Percentiles rank a stretch among this genome's conserved stretches.
Conservation (phyloP, 2,329 filamentous ascomycete species). For the Lecanicillium sp. region DNA sequence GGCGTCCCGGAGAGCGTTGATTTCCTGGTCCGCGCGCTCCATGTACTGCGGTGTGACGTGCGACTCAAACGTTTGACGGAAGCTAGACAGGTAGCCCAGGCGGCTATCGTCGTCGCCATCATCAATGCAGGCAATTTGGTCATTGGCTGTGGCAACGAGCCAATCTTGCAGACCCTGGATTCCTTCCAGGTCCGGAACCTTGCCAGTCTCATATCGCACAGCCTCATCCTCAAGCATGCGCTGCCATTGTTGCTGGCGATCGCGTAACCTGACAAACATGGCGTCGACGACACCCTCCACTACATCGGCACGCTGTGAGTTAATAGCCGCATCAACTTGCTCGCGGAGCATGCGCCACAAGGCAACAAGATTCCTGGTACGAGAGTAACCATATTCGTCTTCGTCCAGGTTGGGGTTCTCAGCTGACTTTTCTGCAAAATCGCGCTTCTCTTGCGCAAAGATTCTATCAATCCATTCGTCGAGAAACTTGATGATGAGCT, state of each 20-base stretch:
- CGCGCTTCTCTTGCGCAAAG: conserved; percentile 70
- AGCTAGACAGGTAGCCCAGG: conserved; percentile 76
- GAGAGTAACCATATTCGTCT: conserved; percentile 84
- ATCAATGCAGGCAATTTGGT: conserved; percentile 97
- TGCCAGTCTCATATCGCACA: conserved; percentile 57
- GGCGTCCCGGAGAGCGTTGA: conserved; percentile 72
- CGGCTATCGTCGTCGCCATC: conserved; percentile 64
- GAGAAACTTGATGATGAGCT: conserved; percentile 89
- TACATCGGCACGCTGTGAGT: conserved; percentile 81
- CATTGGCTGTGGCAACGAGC: conserved; percentile 94
- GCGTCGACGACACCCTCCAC: conserved; percentile 92
- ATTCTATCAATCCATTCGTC: conserved; percentile 98
- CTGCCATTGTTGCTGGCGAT: conserved; percentile 80
- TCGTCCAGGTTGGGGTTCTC: conserved; percentile 72
- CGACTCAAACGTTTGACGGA: conserved; percentile 74
- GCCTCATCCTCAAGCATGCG: conserved; percentile 82
- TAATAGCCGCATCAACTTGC: conserved; percentile 77
- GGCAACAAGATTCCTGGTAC: conserved; percentile 84
- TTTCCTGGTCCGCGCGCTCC: conserved; percentile 63
- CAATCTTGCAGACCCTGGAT: conserved; percentile 86
- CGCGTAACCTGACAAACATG: conserved; percentile 83
- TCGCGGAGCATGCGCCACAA: conserved; percentile 98
- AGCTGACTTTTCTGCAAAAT: conserved; percentile 69
- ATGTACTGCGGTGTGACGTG: conserved; percentile 76
- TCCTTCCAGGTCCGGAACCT: conserved; percentile 49